Base-by-base conservation (phyloP, 2,329 filamentous ascomycete genomes). In the Knufia fluminis region DNA sequence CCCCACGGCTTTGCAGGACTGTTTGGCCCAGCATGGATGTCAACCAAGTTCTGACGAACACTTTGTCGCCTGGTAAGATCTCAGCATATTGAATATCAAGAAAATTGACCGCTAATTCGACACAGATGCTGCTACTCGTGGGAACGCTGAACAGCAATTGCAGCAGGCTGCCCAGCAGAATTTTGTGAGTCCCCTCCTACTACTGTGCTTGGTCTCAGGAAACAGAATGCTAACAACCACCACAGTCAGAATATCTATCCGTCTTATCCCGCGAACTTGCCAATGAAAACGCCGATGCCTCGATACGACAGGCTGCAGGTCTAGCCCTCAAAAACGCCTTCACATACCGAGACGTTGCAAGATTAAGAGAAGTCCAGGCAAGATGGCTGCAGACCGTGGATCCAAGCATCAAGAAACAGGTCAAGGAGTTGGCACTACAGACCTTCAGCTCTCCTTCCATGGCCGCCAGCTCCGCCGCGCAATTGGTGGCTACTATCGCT, bases 261-360 rank as follows among this genome's bases (percentile, higher is more conserved):
- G 92, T 89, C 57, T 85, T 98, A 65, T 91, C 92, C 59, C 85
- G 87, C 71, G 88, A 94, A 71, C 82, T 98, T 64, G 89, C 90
- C 66, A 95, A 96, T 71, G 91, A 97, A 65, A 78, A 80, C 60
- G 83, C 85, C 59, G 77, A 86, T 65, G 79, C 85, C 57, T 80
- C 87, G 65, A 92, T 96, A 66, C 85, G 92, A 77, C 85, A 87
- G 60, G 91, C 92, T 60, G 92, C 92, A 62, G 92, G 90, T 80
- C 80, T 98, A 61, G 91, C 92, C 60, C 77, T 98, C 64, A 98
- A 98, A 75, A 98, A 98, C 77, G 86, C 92, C 63, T 97, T 98
- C 74, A 88, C 87, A 64, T 86, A 90, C 64, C 85, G 92, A 76
- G 92, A 98, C 70, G 83, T 83, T 64, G 74, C 81, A 63, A 85